Conservation (phyloP, 257 asterid species). For the Solanum medicagineum region DNA sequence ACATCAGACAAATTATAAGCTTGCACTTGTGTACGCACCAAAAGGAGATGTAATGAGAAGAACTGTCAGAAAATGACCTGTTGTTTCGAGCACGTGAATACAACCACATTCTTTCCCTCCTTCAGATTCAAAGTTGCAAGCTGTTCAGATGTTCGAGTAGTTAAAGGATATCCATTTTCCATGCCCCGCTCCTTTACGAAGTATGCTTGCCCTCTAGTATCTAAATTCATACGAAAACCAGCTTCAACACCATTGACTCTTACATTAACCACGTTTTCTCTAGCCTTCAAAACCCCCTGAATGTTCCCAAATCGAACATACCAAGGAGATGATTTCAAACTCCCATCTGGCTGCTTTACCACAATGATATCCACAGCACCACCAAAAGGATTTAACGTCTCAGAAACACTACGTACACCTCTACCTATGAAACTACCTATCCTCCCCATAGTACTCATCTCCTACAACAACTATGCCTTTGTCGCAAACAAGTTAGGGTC, state of each 20-base stretch:
- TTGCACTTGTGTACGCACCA: neutral
- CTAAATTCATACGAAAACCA: constrained; percentile 49
- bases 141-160: constrained; percentile 55
- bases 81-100: constrained; percentile 61
- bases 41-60: neutral
- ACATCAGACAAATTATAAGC: constrained; percentile 4
- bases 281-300: constrained; percentile 41
- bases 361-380: constrained; percentile 20
- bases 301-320: constrained; percentile 15
- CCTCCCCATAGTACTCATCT: constrained; percentile 68
- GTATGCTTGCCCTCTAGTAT: constrained; percentile 56
- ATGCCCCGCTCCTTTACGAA: constrained; percentile 42
- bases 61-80: constrained; percentile 31
- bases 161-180: constrained; percentile 16
- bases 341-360: constrained; percentile 13
- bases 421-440: constrained; percentile 47
- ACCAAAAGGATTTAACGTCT: constrained; percentile 25
- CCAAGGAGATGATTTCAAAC: constrained; percentile 18
- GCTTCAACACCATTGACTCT: constrained; percentile 51
- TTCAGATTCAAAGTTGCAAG: constrained; percentile 50
- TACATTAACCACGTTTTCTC: constrained; percentile 50
- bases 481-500: neutral
- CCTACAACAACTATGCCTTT: neutral
- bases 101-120: constrained; percentile 50
- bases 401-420: constrained; percentile 7